Base-by-base conservation (phyloP, 2,329 filamentous ascomycete species). In the Diaporthe sp. region DNA sequence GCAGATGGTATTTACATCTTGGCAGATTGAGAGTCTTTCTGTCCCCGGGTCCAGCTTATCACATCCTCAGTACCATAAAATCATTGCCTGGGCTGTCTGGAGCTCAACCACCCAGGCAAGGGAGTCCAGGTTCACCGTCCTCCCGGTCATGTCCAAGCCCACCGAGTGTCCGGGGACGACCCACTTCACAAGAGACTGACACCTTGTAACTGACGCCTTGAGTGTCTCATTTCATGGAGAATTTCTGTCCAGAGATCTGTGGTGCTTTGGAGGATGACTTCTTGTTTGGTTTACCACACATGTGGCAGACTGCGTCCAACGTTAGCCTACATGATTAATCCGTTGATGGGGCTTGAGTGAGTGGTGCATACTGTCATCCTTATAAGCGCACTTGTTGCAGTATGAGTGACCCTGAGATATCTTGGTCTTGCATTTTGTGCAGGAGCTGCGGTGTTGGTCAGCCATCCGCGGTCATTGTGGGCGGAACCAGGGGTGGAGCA, bases 361-460 rank as follows among this genome's bases (percentile, higher is more conserved):
- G 25, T 5, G 25, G 7, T 22, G 81, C 87, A 76, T 81, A 91
- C 90, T 84, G 79, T 92, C 89, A 75, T 87, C 86, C 78, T 89
- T 87, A 81, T 92, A 93, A 17, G 91, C 90, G 80, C 91, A 93
- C 56, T 87, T 86, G 76, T 92, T 88, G 78, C 91, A 93, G 76
- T 85, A 90, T 63, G 88, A 89, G 79, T 87, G 86, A 17, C 91
- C 91, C 78, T 90, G 87, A 15, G 90, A 87, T n/a, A 90, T 86
- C 80, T 92, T 92, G 37, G 88, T 89, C 81, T 91, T 92, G 85
- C 91, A 93, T 51, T 85, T 86, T 12, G 87, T 86, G 78, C 91
- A 93, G 0, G 88, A 87, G 78, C 89, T 83, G 35, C 17, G 5
- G 19, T 5, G 6, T 37, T 8, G 8, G 53, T 74, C 22, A 75